Evolutionary conservation across 768 basidiomycete species (phyloP).

Genomic region (Candolleomyces efflorescens): DNA sequence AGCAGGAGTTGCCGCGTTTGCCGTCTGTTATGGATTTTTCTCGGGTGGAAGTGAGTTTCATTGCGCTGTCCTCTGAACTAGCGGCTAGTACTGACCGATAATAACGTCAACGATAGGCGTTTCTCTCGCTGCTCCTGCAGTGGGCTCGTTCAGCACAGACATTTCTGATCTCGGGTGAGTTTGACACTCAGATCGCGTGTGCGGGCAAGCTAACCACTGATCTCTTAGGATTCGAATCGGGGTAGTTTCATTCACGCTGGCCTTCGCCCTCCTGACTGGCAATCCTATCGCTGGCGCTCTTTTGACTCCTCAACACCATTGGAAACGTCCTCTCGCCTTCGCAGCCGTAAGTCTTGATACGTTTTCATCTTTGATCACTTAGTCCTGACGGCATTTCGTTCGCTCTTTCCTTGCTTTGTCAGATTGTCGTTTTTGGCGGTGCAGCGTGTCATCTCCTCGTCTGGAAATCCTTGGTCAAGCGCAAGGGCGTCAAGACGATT

Average conservation of each 20-base stretch:
- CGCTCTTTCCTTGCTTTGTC: neutral
- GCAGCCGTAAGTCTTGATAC: conserved; percentile 31
- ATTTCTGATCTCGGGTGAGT: conserved; percentile 43
- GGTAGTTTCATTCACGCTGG: conserved; percentile 37
- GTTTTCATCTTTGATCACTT: neutral
- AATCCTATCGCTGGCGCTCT: conserved; percentile 52
- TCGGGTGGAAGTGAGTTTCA: conserved; percentile 44
- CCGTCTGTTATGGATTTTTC: conserved; percentile 50
- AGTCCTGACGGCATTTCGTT: neutral
- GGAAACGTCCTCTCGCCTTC: conserved; percentile 41
- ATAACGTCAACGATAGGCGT: conserved; percentile 21
- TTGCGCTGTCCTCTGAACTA: neutral
- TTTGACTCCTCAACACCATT: conserved; percentile 34
- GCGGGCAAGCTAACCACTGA: neutral
- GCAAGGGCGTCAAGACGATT: conserved; percentile 24
- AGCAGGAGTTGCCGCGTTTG: conserved; percentile 40
- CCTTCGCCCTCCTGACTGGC: conserved; percentile 44
- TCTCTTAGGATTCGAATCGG: conserved; percentile 39
- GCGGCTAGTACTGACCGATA: neutral
- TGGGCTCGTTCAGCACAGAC: conserved; percentile 37
- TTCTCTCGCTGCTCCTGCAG: conserved; percentile 35
- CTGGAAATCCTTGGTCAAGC: conserved; percentile 26
- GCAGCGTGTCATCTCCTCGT: conserved; percentile 26
- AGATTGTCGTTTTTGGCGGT: conserved; percentile 32
- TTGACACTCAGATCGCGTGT: neutral